These are phyloP conservation scores for Colletotrichum spaethianum DNA, from an alignment of 2,329 filamentous ascomycete species.

Conservation along the genomic window DNA sequence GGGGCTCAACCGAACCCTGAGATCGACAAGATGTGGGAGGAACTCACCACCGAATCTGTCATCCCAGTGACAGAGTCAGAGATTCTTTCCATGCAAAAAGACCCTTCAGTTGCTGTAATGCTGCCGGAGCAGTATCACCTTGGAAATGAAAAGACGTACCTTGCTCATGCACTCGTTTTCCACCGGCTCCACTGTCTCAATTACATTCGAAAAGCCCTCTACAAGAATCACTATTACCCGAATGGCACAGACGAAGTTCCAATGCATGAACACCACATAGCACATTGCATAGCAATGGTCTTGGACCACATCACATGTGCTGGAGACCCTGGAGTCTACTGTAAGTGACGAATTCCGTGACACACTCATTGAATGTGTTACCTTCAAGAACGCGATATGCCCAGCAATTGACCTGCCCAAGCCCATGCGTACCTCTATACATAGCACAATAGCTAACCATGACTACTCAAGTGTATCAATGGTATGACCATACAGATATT, in stretches of 20 bases:
- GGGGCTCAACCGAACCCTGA: slow-evolving; percentile 14
- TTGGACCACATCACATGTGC: slow-evolving; percentile 24
- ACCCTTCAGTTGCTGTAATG: slow-evolving; percentile 21
- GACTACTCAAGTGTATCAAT: slow-evolving; percentile 16
- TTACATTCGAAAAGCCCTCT: slow-evolving; percentile 26
- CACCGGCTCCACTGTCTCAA: slow-evolving; percentile 27
- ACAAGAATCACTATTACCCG: slow-evolving; percentile 29
- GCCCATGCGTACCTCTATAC: neutral
- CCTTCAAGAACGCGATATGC: neutral
- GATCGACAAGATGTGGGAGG: slow-evolving; percentile 29
- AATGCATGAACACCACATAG: slow-evolving; percentile 23
- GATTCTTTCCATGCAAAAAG: slow-evolving; percentile 5
- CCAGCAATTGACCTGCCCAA: neutral
- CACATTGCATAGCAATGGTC: slow-evolving; percentile 27
- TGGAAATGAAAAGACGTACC: slow-evolving; percentile 18
- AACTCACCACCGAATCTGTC: slow-evolving; percentile 4
- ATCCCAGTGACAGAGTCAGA: slow-evolving; percentile 21
- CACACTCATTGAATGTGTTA: neutral
- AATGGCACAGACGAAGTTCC: slow-evolving; percentile 25
- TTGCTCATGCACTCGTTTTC: slow-evolving; percentile 23
- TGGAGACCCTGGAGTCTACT: slow-evolving; percentile 24
- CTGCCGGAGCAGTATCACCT: slow-evolving; percentile 23
- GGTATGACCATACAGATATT: slow-evolving; percentile 25
- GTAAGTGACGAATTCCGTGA: neutral
- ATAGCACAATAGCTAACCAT: neutral